Evolutionary conservation across 139 green algal genomes (phyloP).

Genomic region (Chlamydomonas incerta): DNA sequence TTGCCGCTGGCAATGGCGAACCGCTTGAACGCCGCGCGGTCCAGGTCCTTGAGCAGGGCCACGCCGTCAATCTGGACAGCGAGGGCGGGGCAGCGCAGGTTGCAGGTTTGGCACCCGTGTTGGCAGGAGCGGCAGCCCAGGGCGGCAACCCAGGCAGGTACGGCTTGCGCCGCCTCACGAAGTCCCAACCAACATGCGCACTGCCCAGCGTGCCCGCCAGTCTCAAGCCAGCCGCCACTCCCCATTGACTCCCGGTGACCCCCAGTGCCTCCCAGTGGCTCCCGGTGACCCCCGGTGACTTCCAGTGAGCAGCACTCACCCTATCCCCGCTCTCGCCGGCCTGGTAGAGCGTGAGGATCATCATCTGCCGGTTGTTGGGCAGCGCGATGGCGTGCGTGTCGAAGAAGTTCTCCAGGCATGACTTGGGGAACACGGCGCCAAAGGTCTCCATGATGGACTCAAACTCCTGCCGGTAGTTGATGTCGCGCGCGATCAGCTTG

Average conservation of each 20-base stretch:
- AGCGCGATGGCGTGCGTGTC: neutral
- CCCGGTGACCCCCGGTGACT: too few relatives aligned
- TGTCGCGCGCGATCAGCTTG: neutral
- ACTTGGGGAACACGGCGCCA: neutral
- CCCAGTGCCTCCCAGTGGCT: too few relatives aligned
- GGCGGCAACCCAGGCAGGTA: too few relatives aligned
- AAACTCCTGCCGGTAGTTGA: slow-evolving; percentile 23
- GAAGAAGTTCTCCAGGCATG: slow-evolving; percentile 3
- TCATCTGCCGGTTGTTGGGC: neutral
- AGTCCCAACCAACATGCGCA: too few relatives aligned
- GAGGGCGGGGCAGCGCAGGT: neutral
- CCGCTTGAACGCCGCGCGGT: slow-evolving; percentile 8
- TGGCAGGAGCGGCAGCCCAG: neutral
- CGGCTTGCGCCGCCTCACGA: too few relatives aligned
- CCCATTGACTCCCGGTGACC: too few relatives aligned
- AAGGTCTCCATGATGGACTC: slow-evolving; percentile 19
- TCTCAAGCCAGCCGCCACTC: too few relatives aligned
- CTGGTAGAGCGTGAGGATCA: neutral
- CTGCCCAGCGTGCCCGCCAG: too few relatives aligned
- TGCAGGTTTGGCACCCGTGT: neutral
- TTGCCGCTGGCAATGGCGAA: neutral
- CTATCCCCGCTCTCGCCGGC: neutral
- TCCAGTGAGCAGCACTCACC: too few relatives aligned
- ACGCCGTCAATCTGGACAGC: slow-evolving; percentile 22
- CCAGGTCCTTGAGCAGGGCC: slow-evolving; percentile 16